Conservation (phyloP, 306 rosid species). For the Canavalia ensiformis region DNA sequence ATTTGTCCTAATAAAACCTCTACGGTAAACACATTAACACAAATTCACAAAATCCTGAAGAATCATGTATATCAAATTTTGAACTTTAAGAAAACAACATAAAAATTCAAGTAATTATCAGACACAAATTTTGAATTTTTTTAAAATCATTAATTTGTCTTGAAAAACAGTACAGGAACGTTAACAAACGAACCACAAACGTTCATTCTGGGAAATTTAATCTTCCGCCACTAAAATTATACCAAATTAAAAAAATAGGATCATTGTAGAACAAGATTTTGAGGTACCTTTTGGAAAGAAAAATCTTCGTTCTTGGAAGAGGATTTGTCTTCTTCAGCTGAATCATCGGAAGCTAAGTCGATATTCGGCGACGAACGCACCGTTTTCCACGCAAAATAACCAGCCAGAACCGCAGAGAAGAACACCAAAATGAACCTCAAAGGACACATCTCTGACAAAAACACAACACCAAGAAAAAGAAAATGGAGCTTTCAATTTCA, state of each 20-base stretch:
- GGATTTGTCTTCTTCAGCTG: conserved; percentile 42
- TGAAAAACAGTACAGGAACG: background rate
- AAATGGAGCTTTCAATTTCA: background rate
- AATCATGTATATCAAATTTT: background rate
- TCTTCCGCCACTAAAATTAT: background rate
- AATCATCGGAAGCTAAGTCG: conserved; percentile 32
- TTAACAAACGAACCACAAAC: background rate
- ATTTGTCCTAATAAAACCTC: background rate
- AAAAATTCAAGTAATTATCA: too few relatives aligned
- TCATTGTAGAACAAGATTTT: background rate
- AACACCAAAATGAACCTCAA: conserved; percentile 80
- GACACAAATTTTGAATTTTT: too few relatives aligned
- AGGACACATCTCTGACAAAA: conserved; percentile 67
- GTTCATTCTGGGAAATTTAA: background rate
- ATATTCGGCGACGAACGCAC: conserved; percentile 56
- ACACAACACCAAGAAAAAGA: background rate
- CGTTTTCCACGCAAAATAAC: conserved; percentile 75
- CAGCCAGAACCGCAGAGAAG: conserved; percentile 78
- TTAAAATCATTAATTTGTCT: background rate
- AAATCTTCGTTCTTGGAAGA: conserved; percentile 37
- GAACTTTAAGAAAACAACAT: background rate
- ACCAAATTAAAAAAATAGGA: background rate
- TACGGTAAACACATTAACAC: background rate
- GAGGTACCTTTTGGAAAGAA: conserved; percentile 56
- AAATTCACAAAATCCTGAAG: background rate